Evolutionary conservation across 78 protist genomes (phyloP).

Genomic region (Dictyostelium brefeldianum): DNA sequence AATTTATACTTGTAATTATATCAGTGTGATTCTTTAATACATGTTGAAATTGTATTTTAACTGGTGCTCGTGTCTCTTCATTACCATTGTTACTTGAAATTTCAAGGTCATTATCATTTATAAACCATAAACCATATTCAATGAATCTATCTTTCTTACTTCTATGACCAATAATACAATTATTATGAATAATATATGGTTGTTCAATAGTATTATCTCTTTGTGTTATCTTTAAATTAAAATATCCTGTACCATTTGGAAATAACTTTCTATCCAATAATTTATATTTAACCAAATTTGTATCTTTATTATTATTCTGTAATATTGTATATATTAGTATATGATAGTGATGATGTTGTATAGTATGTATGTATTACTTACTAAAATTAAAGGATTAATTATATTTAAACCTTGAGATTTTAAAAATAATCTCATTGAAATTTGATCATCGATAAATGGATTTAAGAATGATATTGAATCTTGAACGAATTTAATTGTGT

Average conservation of each 20-base stretch:
- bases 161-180: constrained; percentile 79
- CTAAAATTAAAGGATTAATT: too few species aligned
- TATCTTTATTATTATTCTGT: neutral
- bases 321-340: neutral
- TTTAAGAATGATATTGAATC: constrained; percentile 32
- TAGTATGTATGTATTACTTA: neutral
- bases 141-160: constrained; percentile 71
- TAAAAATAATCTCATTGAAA: constrained; percentile 66
- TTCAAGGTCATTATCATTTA: constrained; percentile 14
- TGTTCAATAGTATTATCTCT: neutral
- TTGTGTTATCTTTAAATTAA: constrained; percentile 66
- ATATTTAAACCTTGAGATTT: constrained; percentile 8
- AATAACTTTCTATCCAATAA: constrained; percentile 40
- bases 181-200: constrained; percentile 71
- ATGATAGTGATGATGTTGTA: neutral
- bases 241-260: constrained; percentile 81
- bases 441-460: constrained; percentile 71
- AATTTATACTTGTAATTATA: constrained; percentile 45
- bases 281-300: neutral
- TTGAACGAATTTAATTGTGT: constrained; percentile 47
- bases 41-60: neutral
- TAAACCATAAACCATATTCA: constrained; percentile 48
- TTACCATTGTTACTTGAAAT: neutral
- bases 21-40: constrained; percentile 46
- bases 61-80: too few species aligned